Conservation (phyloP, 306 rosid genomes). For the Prinsepia uniflora region DNA sequence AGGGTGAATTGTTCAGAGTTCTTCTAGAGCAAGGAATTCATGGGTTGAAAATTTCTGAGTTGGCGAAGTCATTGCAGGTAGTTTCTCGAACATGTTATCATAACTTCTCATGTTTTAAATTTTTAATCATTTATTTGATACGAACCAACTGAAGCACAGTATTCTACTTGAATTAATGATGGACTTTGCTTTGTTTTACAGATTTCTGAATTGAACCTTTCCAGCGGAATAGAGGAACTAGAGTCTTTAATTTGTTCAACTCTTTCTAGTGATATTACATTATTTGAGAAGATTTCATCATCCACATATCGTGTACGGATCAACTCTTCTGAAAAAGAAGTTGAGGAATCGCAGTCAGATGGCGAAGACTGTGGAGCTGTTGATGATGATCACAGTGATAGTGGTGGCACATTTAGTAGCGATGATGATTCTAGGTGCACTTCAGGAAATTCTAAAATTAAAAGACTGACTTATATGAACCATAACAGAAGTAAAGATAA, state of each 20-base stretch:
- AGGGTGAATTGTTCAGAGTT: constrained; percentile 68
- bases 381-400: constrained; percentile 53
- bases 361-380: constrained; percentile 77
- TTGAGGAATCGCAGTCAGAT: constrained; percentile 68
- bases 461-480: constrained; percentile 30
- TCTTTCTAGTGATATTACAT: constrained; percentile 84
- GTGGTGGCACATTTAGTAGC: constrained; percentile 47
- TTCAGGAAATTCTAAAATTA: constrained; percentile 37
- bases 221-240: constrained; percentile 60
- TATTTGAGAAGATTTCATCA: constrained; percentile 93
- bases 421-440: constrained; percentile 58
- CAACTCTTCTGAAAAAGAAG: constrained; percentile 46
- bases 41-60: constrained; percentile 76
- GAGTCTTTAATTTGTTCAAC: constrained; percentile 68
- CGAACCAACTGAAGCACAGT: background rate
- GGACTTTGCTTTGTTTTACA: constrained; percentile 39
- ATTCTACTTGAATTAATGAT: constrained; percentile 21
- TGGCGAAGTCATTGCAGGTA: constrained; percentile 66
- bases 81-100: constrained; percentile 17
- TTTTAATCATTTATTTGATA: constrained; percentile 4
- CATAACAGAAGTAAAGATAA: constrained; percentile 35
- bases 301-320: constrained; percentile 79
- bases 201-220: constrained; percentile 68
- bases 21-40: constrained; percentile 68
- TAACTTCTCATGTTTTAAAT: background rate